Evolutionary conservation across 176 grass and related monocot genomes (phyloP), one percentile per base, ranked within the genome.

Genomic region (Musa troglodytarum): DNA sequence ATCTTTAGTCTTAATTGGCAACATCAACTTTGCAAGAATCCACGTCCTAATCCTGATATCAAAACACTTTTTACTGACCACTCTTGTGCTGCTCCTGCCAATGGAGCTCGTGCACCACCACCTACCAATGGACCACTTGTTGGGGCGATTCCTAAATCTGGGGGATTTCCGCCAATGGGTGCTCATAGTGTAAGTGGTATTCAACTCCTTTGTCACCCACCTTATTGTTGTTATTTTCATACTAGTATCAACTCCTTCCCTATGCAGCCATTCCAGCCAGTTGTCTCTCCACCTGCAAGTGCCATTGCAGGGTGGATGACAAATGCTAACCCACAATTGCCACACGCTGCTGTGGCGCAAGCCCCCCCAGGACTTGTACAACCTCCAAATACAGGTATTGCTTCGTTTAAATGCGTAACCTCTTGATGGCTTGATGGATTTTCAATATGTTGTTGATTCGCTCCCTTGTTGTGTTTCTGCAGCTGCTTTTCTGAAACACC

Each of bases 1-100:
- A 43, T 43, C 34, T 90, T 51, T 70, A 98, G 94, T 74, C 84
- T 99, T 68, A 99, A 99, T 76, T 99, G 95, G 96, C 95, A 99
- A 63, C 95, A 99, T 87, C 95, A 99, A 77, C 86, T 99, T 22
- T 99, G 95, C 91, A 99, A 99, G 88, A 99, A 99, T 79, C 95
- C 95, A 20, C 89, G 95, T 69, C 90, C 90, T 21, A 99, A 99
- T 64, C 95, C 95, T 54, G 95, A 99, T 82, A 99, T 99, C 79
- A 99, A 99, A 87, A 99, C 95, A 62, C 88, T 99, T 6, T 99
- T 99, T 66, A 99, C 91, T 52, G 95, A 99, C 82, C 95, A 99
- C 76, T 99, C 95, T 3, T 99, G 95, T 81, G 88, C 91, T 50
- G 84, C 84, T 86, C 86, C 91, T 85, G 65, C 95, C 61, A 99